These are phyloP conservation scores for Metschnikowia koreensis DNA, from an alignment of 805 yeast species.

Conservation along the genomic window DNA sequence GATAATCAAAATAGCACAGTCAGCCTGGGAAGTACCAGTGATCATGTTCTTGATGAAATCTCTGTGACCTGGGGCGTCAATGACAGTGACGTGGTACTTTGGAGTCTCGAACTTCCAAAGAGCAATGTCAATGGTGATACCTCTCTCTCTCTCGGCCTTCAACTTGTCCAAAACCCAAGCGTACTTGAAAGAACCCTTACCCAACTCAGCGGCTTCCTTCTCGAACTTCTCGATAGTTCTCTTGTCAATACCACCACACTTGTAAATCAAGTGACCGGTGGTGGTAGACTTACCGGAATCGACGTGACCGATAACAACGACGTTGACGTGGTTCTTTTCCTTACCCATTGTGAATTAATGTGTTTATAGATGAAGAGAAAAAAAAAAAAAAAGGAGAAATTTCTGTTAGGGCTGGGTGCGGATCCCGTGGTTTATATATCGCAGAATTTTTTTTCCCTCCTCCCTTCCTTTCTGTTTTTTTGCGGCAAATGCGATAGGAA, in stretches of 20 bases:
- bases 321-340: slow-evolving; percentile 59
- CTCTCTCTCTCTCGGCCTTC: slow-evolving; percentile 96
- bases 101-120: slow-evolving; percentile 92
- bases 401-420: slow-evolving; percentile 3
- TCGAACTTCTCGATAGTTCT: slow-evolving; percentile 98
- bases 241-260: slow-evolving; percentile 99
- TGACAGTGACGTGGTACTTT: slow-evolving; percentile 84
- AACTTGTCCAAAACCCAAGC: slow-evolving; percentile 97
- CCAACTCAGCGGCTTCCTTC: slow-evolving; percentile 96
- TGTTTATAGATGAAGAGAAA: background rate
- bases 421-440: slow-evolving; percentile 11
- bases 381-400: slow-evolving; percentile 4
- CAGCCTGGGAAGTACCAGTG: slow-evolving; percentile 94
- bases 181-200: slow-evolving; percentile 96
- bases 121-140: slow-evolving; percentile 94
- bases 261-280: slow-evolving; percentile 98
- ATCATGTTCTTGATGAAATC: slow-evolving; percentile 96
- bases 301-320: slow-evolving; percentile 99
- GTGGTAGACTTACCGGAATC: slow-evolving; percentile 96
- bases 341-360: slow-evolving; percentile 8
- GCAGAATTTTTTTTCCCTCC: slow-evolving; percentile 5
- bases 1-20: slow-evolving; percentile 85
- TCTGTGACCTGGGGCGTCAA: slow-evolving; percentile 96
- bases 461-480: background rate
- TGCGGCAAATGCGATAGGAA: slow-evolving; percentile 6